A percentile compares a stretch with the other conserved stretches of the same genome.
phyloP scores from a whole-genome alignment of 768 basidiomycete genomes.

The Rubroboletus pulcherrimus region DNA sequence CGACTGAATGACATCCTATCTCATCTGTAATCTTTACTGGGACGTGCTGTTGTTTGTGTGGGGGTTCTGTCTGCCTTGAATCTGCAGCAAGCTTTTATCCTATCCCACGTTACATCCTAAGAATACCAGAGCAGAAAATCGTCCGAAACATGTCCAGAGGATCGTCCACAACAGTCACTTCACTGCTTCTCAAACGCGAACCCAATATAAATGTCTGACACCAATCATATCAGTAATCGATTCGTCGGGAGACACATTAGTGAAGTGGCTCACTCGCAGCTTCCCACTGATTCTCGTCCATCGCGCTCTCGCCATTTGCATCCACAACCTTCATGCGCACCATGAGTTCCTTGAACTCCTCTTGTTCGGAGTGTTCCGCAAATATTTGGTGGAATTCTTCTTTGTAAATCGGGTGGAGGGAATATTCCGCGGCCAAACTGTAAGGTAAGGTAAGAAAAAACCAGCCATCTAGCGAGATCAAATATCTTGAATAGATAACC shows the following conservation, averaged over 20 bases:
- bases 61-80: background rate
- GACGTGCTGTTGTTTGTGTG: slow-evolving; percentile 12
- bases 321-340: slow-evolving; percentile 92
- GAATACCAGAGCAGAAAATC: slow-evolving; percentile 6
- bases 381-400: slow-evolving; percentile 91
- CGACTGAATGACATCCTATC: slow-evolving; percentile 22
- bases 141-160: background rate
- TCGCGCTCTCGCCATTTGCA: slow-evolving; percentile 77
- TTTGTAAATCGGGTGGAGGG: slow-evolving; percentile 69
- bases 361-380: slow-evolving; percentile 70
- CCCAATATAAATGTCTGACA: slow-evolving; percentile 84
- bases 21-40: slow-evolving; percentile 30
- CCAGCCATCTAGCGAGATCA: background rate
- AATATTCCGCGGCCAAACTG: slow-evolving; percentile 83
- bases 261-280: slow-evolving; percentile 80
- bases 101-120: background rate
- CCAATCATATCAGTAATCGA: slow-evolving; percentile 5
- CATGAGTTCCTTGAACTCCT: slow-evolving; percentile 81
- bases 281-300: slow-evolving; percentile 97
- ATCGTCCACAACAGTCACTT: background rate
- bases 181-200: slow-evolving; percentile 82
- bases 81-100: slow-evolving; percentile 1
- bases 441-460: slow-evolving; percentile 12
- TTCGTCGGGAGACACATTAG: background rate
- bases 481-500: background rate